Percentiles rank a stretch among this genome's conserved stretches.
These are phyloP conservation scores for Plasmodium fragile DNA, from an alignment of 169 alveolate species.

Conservation along the genomic window DNA sequence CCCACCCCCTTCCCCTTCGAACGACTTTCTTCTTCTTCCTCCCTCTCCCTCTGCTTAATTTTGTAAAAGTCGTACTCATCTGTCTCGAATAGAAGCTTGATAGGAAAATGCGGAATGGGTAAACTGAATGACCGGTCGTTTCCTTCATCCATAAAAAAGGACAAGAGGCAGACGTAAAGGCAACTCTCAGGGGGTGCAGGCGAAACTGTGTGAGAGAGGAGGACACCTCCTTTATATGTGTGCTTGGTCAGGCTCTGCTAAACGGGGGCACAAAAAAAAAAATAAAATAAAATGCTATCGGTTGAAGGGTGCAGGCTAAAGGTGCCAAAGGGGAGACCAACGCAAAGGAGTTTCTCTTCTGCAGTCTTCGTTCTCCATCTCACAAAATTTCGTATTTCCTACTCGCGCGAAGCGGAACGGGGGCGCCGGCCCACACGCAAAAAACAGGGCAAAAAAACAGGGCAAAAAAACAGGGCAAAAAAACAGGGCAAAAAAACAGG, in stretches of 20 bases:
- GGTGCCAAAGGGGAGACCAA: not conserved
- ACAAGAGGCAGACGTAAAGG: not conserved
- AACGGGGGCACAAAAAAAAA: not conserved
- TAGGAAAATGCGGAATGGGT: slow-evolving; percentile 60
- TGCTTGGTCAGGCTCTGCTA: not conserved
- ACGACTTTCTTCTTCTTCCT: not conserved
- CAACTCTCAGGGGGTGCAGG: not conserved
- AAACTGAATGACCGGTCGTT: slow-evolving; percentile 10
- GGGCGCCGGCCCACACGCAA: not conserved
- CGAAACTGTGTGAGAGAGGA: not conserved
- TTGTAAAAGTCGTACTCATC: slow-evolving; percentile 60
- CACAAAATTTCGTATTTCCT: not conserved
- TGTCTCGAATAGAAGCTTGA: slow-evolving; percentile 18
- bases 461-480: not conserved
- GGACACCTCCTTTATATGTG: not conserved
- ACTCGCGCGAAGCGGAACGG: not conserved
- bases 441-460: not conserved
- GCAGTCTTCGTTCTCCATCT: not conserved
- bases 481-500: not conserved
- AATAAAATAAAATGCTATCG: not conserved
- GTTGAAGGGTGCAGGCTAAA: not conserved
- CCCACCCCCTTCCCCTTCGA: not conserved
- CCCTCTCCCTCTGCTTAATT: slow-evolving; percentile 7
- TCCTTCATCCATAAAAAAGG: slow-evolving; percentile 61
- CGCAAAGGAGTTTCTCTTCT: not conserved